Percentiles rank a stretch among this genome's conserved stretches.
phyloP scores from a whole-genome alignment of 106 monocot genomes.

The Xerophyta viscosa region DNA sequence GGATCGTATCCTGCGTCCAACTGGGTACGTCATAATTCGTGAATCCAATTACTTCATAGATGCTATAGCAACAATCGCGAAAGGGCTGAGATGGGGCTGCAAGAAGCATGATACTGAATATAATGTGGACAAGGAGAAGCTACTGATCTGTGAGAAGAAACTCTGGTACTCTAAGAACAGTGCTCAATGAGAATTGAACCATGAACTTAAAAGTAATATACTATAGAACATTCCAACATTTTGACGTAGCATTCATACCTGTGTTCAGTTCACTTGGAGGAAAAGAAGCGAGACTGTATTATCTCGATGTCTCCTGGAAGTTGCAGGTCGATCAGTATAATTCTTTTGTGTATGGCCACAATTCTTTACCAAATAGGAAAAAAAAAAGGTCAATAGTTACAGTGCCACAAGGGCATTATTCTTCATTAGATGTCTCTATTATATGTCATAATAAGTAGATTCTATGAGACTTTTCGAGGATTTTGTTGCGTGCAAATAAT shows the following conservation, averaged over 20 bases:
- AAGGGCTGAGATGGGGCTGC: slow-evolving; percentile 38
- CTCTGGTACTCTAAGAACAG: slow-evolving; percentile 35
- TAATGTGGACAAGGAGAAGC: slow-evolving; percentile 34
- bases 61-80: slow-evolving; percentile 28
- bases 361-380: too few relatives aligned
- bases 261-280: too few relatives aligned
- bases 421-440: too few relatives aligned
- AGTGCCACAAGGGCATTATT: too few relatives aligned
- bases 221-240: background rate
- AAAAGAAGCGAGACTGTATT: too few relatives aligned
- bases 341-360: too few relatives aligned
- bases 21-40: slow-evolving; percentile 33
- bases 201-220: background rate
- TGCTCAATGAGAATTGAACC: slow-evolving; percentile 6
- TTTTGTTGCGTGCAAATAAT: background rate
- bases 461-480: too few relatives aligned
- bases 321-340: too few relatives aligned
- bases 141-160: slow-evolving; percentile 39
- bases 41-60: slow-evolving; percentile 34
- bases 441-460: too few relatives aligned
- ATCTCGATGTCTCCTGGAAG: too few relatives aligned
- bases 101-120: slow-evolving; percentile 35
- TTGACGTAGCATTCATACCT: too few relatives aligned
- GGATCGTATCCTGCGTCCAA: slow-evolving; percentile 43
- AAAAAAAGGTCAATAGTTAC: too few relatives aligned